A percentile compares a stretch with the other conserved stretches of the same genome.
Conservation (phyloP, 495 filamentous ascomycete species). For the Baudoinia panamericana region DNA sequence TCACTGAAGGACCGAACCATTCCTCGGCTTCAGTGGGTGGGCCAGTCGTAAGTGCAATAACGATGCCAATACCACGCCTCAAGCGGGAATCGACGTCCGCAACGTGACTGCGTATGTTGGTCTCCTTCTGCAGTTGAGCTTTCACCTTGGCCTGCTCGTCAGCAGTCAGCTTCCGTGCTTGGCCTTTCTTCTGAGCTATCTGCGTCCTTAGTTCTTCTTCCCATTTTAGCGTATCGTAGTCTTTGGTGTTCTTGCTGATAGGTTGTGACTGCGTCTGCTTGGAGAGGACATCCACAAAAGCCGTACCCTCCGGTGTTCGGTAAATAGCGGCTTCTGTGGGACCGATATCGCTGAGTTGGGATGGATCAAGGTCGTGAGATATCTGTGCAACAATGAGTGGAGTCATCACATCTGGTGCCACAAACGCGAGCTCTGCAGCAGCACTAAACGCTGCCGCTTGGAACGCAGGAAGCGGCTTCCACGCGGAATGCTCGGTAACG, state of each 20-base stretch:
- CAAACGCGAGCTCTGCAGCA: constrained; percentile 82
- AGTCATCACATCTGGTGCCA: constrained; percentile 71
- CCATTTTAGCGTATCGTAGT: constrained; percentile 94
- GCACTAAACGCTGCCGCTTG: constrained; percentile 59
- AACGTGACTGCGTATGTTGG: constrained; percentile 58
- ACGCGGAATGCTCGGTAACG: constrained; percentile 13
- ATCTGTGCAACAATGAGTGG: constrained; percentile 64
- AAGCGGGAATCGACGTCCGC: constrained; percentile 53
- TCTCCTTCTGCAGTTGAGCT: constrained; percentile 77
- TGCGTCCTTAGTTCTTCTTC: constrained; percentile 84
- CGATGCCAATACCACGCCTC: constrained; percentile 68
- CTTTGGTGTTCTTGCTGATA: constrained; percentile 71
- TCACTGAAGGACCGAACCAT: constrained; percentile 74
- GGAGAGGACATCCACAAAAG: constrained; percentile 80
- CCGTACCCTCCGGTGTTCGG: constrained; percentile 70
- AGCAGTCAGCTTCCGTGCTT: constrained; percentile 74
- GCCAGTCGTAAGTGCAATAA: constrained; percentile 65
- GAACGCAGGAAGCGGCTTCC: constrained; percentile 8
- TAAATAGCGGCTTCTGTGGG: constrained; percentile 84
- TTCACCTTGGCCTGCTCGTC: constrained; percentile 86
- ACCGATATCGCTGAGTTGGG: constrained; percentile 54
- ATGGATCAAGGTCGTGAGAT: constrained; percentile 50
- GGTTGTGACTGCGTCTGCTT: constrained; percentile 54
- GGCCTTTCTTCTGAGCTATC: constrained; percentile 80
- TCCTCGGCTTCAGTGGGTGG: constrained; percentile 70